phyloP scores from a whole-genome alignment of 495 filamentous ascomycete genomes.

The Neohortaea acidophila region DNA sequence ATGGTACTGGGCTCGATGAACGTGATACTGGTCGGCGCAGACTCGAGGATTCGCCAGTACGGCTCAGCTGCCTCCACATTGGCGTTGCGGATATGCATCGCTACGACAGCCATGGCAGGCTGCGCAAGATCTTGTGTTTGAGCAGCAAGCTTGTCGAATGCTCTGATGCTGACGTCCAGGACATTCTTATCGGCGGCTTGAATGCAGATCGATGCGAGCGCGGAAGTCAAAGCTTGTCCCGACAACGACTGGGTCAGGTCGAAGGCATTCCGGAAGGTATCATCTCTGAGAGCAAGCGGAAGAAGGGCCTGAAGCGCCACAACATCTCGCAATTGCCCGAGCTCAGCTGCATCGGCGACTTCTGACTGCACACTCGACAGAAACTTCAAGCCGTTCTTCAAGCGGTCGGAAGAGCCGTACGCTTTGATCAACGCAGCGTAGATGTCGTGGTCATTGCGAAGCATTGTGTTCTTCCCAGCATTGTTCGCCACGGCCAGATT shows the following conservation, averaged over 20 bases:
- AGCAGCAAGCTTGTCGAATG: conserved; percentile 37
- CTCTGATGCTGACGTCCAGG: conserved; percentile 49
- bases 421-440: conserved; percentile 80
- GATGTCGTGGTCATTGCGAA: conserved; percentile 64
- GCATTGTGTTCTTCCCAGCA: conserved; percentile 51
- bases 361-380: conserved; percentile 57
- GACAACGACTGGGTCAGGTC: conserved; percentile 36
- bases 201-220: conserved; percentile 44
- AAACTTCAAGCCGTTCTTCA: conserved; percentile 67
- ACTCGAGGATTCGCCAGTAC: conserved; percentile 56
- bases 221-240: conserved; percentile 34
- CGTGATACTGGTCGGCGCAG: conserved; percentile 19
- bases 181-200: conserved; percentile 68
- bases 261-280: conserved; percentile 43
- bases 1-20: conserved; percentile 77
- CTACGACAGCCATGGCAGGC: conserved; percentile 70
- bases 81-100: conserved; percentile 65
- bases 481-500: conserved; percentile 66
- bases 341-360: conserved; percentile 32
- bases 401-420: conserved; percentile 63
- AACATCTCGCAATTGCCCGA: conserved; percentile 47
- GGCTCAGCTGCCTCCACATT: conserved; percentile 58
- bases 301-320: conserved; percentile 62
- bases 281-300: conserved; percentile 47
- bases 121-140: conserved; percentile 37